Conservation (phyloP, 352 stramenopile species). For the Phytophthora aleatoria region DNA sequence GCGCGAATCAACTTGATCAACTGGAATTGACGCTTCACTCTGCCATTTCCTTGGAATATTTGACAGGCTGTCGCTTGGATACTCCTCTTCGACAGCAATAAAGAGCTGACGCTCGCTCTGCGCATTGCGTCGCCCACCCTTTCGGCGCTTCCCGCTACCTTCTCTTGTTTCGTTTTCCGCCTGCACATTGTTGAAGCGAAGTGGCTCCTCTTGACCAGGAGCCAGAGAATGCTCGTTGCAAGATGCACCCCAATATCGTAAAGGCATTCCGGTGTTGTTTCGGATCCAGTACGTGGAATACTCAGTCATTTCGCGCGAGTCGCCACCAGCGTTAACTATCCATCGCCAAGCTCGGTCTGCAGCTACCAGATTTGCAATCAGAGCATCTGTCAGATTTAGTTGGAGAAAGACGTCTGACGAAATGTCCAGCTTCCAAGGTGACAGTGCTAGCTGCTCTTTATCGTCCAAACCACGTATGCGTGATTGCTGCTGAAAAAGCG, state of each 20-base stretch:
- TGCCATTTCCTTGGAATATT: slow-evolving; percentile 59
- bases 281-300: slow-evolving; percentile 89
- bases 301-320: slow-evolving; percentile 75
- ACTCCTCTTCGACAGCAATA: slow-evolving; percentile 70
- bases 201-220: slow-evolving; percentile 64
- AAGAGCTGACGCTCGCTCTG: slow-evolving; percentile 58
- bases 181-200: slow-evolving; percentile 51
- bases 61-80: slow-evolving; percentile 33
- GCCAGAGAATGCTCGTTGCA: slow-evolving; percentile 59
- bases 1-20: slow-evolving; percentile 84
- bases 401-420: slow-evolving; percentile 68
- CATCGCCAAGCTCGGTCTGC: slow-evolving; percentile 81
- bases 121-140: slow-evolving; percentile 22
- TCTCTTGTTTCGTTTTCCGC: slow-evolving; percentile 2
- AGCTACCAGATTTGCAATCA: slow-evolving; percentile 80
- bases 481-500: slow-evolving; percentile 39
- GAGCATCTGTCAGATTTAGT: slow-evolving; percentile 81
- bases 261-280: slow-evolving; percentile 81
- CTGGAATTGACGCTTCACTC: slow-evolving; percentile 75
- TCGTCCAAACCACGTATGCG: slow-evolving; percentile 26
- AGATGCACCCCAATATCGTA: slow-evolving; percentile 74
- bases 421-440: slow-evolving; percentile 65
- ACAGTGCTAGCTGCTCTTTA: slow-evolving; percentile 12
- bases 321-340: slow-evolving; percentile 68
- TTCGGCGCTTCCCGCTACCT: slow-evolving; percentile 14